Conservation (phyloP, 345 rosid genomes). For the Lepidium sativum region DNA sequence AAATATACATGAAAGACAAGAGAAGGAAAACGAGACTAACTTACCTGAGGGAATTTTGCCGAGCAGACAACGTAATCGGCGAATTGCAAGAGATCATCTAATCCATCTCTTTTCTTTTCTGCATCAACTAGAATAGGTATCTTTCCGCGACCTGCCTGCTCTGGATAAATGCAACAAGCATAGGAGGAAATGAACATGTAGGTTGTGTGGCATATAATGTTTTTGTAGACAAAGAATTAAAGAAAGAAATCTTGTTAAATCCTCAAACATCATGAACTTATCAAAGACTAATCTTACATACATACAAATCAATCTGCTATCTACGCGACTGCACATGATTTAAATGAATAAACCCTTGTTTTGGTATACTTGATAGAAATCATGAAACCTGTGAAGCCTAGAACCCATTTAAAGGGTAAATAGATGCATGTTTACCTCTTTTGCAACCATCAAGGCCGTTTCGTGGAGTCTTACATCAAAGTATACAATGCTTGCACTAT, state of each 20-base stretch:
- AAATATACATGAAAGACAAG: background rate
- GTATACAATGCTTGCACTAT: slow-evolving; percentile 52
- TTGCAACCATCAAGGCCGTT: slow-evolving; percentile 51
- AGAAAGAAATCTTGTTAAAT: background rate
- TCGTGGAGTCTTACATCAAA: slow-evolving; percentile 66
- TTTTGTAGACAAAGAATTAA: background rate
- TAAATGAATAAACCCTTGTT: slow-evolving; percentile 1
- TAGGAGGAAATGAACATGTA: slow-evolving; percentile 10
- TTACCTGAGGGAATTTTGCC: slow-evolving; percentile 70
- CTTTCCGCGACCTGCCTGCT: slow-evolving; percentile 66
- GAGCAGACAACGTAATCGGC: slow-evolving; percentile 74
- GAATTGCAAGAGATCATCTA: slow-evolving; percentile 60
- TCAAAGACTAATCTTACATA: background rate
- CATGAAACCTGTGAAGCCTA: background rate
- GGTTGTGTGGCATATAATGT: background rate
- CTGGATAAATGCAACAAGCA: slow-evolving; percentile 41
- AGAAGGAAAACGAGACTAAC: background rate
- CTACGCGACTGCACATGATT: background rate
- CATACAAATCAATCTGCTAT: too few relatives aligned
- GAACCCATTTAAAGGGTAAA: background rate
- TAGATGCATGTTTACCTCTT: slow-evolving; percentile 48
- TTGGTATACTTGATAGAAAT: background rate
- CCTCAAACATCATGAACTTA: background rate
- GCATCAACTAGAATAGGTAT: slow-evolving; percentile 80
- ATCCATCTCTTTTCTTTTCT: slow-evolving; percentile 66